Evolutionary conservation across 257 asterid species (phyloP).

Genomic region (Solanum peruvianum): DNA sequence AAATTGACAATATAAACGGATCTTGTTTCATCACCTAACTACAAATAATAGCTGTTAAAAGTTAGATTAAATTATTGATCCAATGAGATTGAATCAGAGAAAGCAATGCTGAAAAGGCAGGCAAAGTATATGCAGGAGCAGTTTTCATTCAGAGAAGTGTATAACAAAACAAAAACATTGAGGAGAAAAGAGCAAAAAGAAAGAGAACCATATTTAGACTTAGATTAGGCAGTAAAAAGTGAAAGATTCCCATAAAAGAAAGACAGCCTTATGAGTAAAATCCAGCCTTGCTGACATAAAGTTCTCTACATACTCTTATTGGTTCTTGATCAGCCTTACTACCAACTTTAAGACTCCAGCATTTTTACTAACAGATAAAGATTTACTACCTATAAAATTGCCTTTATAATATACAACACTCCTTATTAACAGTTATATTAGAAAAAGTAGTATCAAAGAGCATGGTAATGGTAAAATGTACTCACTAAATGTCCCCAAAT

Average conservation of each 20-base stretch:
- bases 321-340: not conserved
- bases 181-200: not conserved
- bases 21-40: not conserved
- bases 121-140: not conserved
- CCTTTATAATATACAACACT: not conserved
- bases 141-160: not conserved
- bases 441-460: not conserved
- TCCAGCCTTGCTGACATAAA: slow-evolving; percentile 3
- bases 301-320: not conserved
- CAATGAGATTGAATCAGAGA: not conserved
- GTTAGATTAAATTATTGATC: not conserved
- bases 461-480: not conserved
- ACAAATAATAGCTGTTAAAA: not conserved
- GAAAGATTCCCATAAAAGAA: not conserved
- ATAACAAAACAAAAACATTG: not conserved
- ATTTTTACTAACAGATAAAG: not conserved
- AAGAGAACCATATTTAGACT: not conserved
- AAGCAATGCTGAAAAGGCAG: not conserved
- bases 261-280: not conserved
- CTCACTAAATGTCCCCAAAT: slow-evolving; percentile 95
- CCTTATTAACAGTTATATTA: not conserved
- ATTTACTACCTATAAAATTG: not conserved
- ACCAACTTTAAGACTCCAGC: not conserved
- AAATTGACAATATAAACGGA: not conserved
- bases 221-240: not conserved